phyloP scores from a whole-genome alignment of 176 grass and related monocot genomes.

The Juncus effusus region DNA sequence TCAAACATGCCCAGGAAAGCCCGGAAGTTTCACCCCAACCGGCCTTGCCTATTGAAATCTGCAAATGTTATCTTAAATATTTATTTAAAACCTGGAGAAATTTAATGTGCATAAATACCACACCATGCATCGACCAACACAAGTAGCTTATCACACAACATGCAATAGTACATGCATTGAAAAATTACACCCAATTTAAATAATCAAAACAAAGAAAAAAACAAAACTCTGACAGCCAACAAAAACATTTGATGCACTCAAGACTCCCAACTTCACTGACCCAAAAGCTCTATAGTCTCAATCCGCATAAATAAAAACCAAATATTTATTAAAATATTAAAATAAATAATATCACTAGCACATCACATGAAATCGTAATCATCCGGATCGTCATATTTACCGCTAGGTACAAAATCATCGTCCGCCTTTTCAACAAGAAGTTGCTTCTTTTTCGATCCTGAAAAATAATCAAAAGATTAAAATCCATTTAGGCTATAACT shows the following conservation, averaged over 20 bases:
- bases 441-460: constrained; percentile 76
- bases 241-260: constrained; percentile 5
- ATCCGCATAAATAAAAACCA: constrained; percentile 3
- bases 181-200: constrained; percentile 30
- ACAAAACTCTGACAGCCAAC: constrained; percentile 9
- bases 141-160: neutral
- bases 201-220: constrained; percentile 1
- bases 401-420: constrained; percentile 53
- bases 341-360: constrained; percentile 20
- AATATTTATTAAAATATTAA: neutral
- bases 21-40: too few species aligned
- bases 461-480: constrained; percentile 12
- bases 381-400: constrained; percentile 42
- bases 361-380: constrained; percentile 86
- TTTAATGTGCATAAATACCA: too few species aligned
- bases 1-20: too few species aligned
- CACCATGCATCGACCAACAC: too few species aligned
- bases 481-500: neutral
- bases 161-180: constrained; percentile 27
- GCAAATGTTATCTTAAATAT: too few species aligned
- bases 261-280: constrained; percentile 16
- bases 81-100: too few species aligned
- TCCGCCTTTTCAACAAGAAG: constrained; percentile 68
- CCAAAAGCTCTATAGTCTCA: constrained; percentile 24
- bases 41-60: too few species aligned